Conservation (phyloP, 306 rosid genomes). For the Cucumis sativus region Cucumber_9930_V3 NC_026655.2:10505001-10505500, state of each 20-base stretch:
- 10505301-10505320: conserved; percentile 7
- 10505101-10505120: conserved; percentile 21
- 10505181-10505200: conserved; percentile 37
- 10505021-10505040: conserved; percentile 12
- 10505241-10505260: neutral
- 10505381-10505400: conserved; percentile 7
- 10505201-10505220: neutral
- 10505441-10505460: neutral
- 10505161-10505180: conserved; percentile 14
- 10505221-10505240: neutral
- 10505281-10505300: neutral
- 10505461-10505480: neutral
- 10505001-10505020: conserved; percentile 12
- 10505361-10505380: conserved; percentile 36
- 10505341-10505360: conserved; percentile 51
- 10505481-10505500: neutral
- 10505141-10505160: conserved; percentile 11
- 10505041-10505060: neutral
- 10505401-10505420: neutral
- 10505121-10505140: conserved; percentile 37
- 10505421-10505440: neutral
- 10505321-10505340: conserved; percentile 53
- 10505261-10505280: neutral
- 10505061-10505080: neutral
- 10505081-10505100: conserved; percentile 1